Conservation (phyloP, 169 alveolate species). For the Eimeria maxima region DNA sequence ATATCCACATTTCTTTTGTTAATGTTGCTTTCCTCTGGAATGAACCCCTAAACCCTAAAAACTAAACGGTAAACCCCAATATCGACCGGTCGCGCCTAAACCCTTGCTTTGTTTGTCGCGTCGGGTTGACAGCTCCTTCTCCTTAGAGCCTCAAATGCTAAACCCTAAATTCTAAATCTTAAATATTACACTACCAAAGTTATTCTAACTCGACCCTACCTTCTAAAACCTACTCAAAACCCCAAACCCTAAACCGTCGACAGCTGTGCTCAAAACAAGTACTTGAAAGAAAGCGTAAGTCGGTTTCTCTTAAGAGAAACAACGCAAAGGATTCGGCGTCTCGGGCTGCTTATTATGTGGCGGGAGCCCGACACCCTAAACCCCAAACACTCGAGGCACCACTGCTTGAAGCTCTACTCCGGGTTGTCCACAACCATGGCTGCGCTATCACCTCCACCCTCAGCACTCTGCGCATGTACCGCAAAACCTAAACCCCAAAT, state of each 20-base stretch:
- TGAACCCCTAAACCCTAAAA: neutral
- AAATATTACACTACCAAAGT: neutral
- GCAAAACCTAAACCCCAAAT: constrained; percentile 5
- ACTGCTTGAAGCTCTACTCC: neutral
- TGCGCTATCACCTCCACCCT: constrained; percentile 35
- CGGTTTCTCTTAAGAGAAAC: neutral
- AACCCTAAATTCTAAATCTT: neutral
- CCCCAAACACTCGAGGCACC: constrained; percentile 17
- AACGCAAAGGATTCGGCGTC: neutral
- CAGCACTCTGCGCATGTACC: constrained; percentile 58
- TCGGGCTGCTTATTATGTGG: neutral
- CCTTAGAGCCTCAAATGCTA: neutral
- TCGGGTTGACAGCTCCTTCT: neutral
- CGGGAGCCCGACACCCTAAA: neutral
- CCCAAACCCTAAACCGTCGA: neutral
- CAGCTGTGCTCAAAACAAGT: neutral
- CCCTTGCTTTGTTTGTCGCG: neutral
- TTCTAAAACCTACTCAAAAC: neutral
- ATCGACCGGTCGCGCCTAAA: too few relatives aligned
- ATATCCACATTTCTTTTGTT: neutral
- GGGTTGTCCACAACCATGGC: constrained; percentile 65
- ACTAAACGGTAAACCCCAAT: constrained; percentile 7
- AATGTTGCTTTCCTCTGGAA: neutral
- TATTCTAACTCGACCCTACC: neutral
- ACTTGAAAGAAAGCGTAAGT: neutral